Evolutionary conservation across 2,329 filamentous ascomycete species (phyloP), one percentile per base, ranked within the genome.

Genomic region (Aquanectria penicillioides): DNA sequence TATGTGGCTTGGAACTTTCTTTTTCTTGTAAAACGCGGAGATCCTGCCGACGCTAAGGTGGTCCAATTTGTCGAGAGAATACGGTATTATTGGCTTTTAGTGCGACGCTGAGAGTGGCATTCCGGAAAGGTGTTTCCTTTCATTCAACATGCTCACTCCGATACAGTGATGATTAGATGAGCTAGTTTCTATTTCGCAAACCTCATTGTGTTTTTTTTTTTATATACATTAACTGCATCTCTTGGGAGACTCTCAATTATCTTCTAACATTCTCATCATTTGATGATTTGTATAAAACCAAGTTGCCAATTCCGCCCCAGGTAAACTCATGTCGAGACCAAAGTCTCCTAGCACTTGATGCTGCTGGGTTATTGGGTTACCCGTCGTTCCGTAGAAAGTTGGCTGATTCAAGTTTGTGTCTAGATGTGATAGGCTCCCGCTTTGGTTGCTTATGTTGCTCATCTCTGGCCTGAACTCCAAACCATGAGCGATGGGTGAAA

Each of bases 251-350:
- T n/a, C n/a, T n/a, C n/a, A n/a, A n/a, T n/a, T 36, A 6, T 54
- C 55, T 17, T 53, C 55, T 5, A 58, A n/a, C 41, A 58, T 58
- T 7, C 40, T 58, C 31, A 54, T 40, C 49, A 58, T 58, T 13
- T 58, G 26, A 6, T 58, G 55, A 17, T 58, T 58, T 2, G 26
- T 38, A n/a, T 47, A 54, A 18, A 58, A 58, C 55, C 55, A 58
- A 10, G 47, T 48, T 3, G 33, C 55, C 34, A 58, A 18, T 17
- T 58, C 55, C 6, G 49, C 36, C 10, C 38, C 41, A 0, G 49
- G 18, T 1, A 22, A 40, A 2, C 36, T 31, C 2, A 46, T 31
- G 15, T 25, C 40, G 29, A 51, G 34, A 2, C 36, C 41, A 17
- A 47, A 54, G 4, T 54, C 49, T 4, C 40, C 28, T 11, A 13